Evolutionary conservation across 345 rosid species (phyloP).

Genomic region (Brassica juncea): DNA sequence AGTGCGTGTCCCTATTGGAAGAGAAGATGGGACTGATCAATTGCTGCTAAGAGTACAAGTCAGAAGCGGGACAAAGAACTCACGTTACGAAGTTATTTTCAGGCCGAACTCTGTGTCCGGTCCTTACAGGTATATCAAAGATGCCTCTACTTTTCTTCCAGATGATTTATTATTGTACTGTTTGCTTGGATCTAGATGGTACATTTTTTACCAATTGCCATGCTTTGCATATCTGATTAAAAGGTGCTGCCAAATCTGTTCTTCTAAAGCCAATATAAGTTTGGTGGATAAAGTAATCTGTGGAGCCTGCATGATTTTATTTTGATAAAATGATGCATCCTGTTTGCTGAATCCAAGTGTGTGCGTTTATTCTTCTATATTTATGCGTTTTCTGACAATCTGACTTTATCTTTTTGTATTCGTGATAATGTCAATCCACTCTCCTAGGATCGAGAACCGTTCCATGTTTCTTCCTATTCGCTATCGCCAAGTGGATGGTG

Average conservation of each 20-base stretch:
- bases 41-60: conserved; percentile 75
- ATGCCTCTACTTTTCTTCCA: conserved; percentile 25
- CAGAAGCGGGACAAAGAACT: conserved; percentile 86
- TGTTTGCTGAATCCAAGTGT: conserved; percentile 22
- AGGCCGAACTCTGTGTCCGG: conserved; percentile 81
- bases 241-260: background rate
- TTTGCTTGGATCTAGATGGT: conserved; percentile 1
- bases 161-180: conserved; percentile 13
- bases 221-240: background rate
- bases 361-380: background rate
- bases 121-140: conserved; percentile 77
- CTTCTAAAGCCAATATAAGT: background rate
- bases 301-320: conserved; percentile 4
- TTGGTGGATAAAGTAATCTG: background rate
- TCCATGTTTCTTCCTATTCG: conserved; percentile 84
- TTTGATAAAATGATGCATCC: conserved; percentile 9
- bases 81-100: conserved; percentile 89
- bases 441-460: conserved; percentile 82
- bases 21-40: conserved; percentile 54
- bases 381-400: conserved; percentile 2
- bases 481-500: conserved; percentile 79
- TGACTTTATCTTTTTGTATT: conserved; percentile 7
- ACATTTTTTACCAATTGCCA: conserved; percentile 1
- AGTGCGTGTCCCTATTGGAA: conserved; percentile 69
- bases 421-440: conserved; percentile 24